A percentile compares a stretch with the other conserved stretches of the same genome.
Evolutionary conservation across 371 early-diverging fungal species (phyloP).

Genomic region (Dichotomocladium elegans): DNA sequence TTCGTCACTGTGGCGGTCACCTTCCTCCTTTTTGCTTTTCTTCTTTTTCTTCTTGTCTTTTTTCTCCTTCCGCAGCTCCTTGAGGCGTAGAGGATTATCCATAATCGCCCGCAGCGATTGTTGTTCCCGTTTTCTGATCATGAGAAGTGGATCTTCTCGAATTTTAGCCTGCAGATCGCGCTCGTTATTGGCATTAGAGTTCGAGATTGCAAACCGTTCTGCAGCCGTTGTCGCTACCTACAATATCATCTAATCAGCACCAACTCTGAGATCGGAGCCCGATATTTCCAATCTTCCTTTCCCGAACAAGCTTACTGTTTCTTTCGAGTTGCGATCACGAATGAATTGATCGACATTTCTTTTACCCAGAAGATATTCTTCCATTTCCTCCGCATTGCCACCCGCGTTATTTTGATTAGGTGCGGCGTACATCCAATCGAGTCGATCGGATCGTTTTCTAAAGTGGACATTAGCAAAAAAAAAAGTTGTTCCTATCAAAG

Average conservation of each 20-base stretch:
- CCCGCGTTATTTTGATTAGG: conserved; percentile 53
- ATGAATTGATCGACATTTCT: conserved; percentile 74
- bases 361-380: conserved; percentile 89
- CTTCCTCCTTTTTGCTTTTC: not conserved
- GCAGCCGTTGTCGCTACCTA: conserved; percentile 18
- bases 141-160: conserved; percentile 88
- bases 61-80: conserved; percentile 44
- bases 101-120: conserved; percentile 72
- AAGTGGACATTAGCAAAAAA: not conserved
- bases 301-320: conserved; percentile 32
- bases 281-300: not conserved
- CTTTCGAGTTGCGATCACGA: conserved; percentile 41
- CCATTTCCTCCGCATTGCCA: conserved; percentile 65
- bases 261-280: not conserved
- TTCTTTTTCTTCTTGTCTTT: conserved; percentile 49
- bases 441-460: conserved; percentile 66
- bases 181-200: conserved; percentile 70
- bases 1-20: not conserved
- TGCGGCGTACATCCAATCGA: conserved; percentile 97
- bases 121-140: conserved; percentile 85
- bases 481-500: not conserved
- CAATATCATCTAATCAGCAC: not conserved
- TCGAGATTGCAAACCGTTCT: conserved; percentile 35
- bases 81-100: conserved; percentile 71
- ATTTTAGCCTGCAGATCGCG: conserved; percentile 84